Conservation (phyloP, 306 rosid genomes). For the Fragaria iinumae region DNA sequence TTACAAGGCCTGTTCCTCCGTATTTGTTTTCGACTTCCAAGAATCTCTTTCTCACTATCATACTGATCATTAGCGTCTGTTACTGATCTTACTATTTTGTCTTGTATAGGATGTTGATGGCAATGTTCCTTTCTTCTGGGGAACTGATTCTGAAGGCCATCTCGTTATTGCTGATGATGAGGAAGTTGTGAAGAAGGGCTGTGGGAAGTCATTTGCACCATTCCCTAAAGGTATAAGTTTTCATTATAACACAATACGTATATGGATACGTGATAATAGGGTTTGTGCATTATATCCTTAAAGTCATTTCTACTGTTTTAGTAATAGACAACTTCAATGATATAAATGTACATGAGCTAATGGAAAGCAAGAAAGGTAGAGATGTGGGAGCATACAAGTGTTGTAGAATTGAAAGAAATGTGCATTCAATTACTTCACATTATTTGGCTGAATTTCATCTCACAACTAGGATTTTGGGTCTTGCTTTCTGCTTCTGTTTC, state of each 20-base stretch:
- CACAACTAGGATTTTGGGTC: background rate
- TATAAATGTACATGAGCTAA: background rate
- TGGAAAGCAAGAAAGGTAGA: background rate
- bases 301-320: background rate
- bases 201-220: slow-evolving; percentile 90
- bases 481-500: background rate
- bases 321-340: too few species aligned
- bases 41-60: background rate
- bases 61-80: slow-evolving; percentile 19
- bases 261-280: background rate
- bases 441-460: background rate
- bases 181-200: slow-evolving; percentile 65
- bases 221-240: slow-evolving; percentile 81
- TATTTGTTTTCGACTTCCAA: background rate
- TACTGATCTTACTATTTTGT: slow-evolving; percentile 11
- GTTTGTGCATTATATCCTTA: too few species aligned
- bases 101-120: slow-evolving; percentile 72
- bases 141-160: slow-evolving; percentile 85
- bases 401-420: background rate
- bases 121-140: slow-evolving; percentile 90
- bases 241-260: background rate
- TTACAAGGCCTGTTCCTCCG: background rate
- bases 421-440: background rate
- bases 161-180: slow-evolving; percentile 76
- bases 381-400: background rate